Conservation (phyloP, 163 green algal genomes). For the Volvox carteri region DNA sequence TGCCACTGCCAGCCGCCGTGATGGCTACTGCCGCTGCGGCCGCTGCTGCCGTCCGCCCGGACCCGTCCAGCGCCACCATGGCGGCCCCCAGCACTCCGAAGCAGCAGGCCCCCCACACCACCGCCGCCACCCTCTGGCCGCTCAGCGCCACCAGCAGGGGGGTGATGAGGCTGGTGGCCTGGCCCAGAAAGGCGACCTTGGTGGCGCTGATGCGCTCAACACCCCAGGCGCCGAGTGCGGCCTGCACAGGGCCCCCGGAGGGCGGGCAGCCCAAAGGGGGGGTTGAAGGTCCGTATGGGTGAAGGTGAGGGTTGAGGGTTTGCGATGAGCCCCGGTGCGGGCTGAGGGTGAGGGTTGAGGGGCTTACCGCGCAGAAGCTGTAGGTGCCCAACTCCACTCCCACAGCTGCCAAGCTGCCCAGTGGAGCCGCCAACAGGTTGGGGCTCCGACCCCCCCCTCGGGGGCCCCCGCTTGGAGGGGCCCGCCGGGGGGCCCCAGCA, state of each 20-base stretch:
- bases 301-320: background rate
- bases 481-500: too few species aligned
- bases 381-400: constrained; percentile 51
- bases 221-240: constrained; percentile 47
- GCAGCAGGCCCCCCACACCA: constrained; percentile 61
- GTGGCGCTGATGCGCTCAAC: constrained; percentile 50
- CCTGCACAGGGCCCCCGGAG: background rate
- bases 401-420: constrained; percentile 38
- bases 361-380: constrained; percentile 43
- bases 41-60: background rate
- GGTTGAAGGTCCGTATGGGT: background rate
- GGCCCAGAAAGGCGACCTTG: constrained; percentile 63
- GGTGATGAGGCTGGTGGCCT: constrained; percentile 64
- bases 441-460: background rate
- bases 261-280: background rate
- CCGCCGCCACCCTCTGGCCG: constrained; percentile 45
- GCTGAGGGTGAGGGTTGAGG: background rate
- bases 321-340: background rate
- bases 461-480: too few species aligned
- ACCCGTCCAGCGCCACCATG: constrained; percentile 53
- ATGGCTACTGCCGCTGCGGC: background rate
- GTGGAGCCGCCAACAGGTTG: background rate
- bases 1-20: background rate
- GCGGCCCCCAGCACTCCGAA: constrained; percentile 42
- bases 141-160: constrained; percentile 60